These are phyloP conservation scores for Plasmopara halstedii DNA, from an alignment of 352 stramenopile species.

Conservation along the genomic window DNA sequence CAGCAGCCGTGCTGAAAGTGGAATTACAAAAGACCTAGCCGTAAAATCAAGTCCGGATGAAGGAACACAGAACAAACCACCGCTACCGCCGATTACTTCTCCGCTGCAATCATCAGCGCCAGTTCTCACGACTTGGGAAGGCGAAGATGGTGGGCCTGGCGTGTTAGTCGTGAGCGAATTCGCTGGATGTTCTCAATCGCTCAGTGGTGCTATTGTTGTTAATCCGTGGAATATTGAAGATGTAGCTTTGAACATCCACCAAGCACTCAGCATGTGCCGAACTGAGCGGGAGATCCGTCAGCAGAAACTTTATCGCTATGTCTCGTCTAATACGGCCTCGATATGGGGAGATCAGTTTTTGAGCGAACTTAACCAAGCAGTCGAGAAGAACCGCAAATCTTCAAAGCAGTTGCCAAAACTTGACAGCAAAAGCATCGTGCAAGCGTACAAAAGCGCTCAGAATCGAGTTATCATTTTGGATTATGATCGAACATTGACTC, in stretches of 20 bases:
- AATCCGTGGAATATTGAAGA: constrained; percentile 88
- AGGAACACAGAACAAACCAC: constrained; percentile 5
- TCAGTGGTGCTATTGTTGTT: constrained; percentile 79
- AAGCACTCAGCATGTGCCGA: constrained; percentile 77
- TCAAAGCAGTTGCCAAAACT: constrained; percentile 54
- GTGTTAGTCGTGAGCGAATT: constrained; percentile 87
- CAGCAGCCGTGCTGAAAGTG: constrained; percentile 1
- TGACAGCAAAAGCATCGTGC: constrained; percentile 44
- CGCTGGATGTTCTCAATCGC: constrained; percentile 78
- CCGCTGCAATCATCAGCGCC: constrained; percentile 21
- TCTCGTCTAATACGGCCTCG: constrained; percentile 78
- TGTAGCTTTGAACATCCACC: constrained; percentile 68
- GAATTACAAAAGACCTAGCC: background rate
- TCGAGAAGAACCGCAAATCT: constrained; percentile 47
- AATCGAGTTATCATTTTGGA: constrained; percentile 86
- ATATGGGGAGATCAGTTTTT: constrained; percentile 82
- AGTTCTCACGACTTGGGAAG: constrained; percentile 68
- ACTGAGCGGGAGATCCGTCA: constrained; percentile 83
- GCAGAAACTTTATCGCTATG: constrained; percentile 86
- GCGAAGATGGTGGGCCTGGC: constrained; percentile 70
- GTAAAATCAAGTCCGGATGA: background rate
- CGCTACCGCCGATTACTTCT: constrained; percentile 18
- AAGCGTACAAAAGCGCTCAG: constrained; percentile 53
- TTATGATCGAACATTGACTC: constrained; percentile 81
- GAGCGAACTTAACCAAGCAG: constrained; percentile 50